Evolutionary conservation across 169 alveolate species (phyloP).

Genomic region (Cryptosporidium baileyi): DNA sequence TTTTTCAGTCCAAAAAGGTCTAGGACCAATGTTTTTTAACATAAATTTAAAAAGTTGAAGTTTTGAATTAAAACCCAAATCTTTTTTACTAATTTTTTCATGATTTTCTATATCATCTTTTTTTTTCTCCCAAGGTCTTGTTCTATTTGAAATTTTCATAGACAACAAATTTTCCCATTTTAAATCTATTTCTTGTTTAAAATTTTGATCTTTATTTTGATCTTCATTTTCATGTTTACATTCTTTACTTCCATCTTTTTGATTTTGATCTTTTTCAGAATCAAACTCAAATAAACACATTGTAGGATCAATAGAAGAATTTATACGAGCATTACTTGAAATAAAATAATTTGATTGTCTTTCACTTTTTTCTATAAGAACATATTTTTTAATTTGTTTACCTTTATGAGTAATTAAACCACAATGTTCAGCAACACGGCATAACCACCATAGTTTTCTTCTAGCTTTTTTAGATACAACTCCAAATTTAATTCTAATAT

Average conservation of each 20-base stretch:
- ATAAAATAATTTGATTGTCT: not conserved
- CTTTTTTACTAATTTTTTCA: not conserved
- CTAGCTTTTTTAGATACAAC: slow-evolving; percentile 42
- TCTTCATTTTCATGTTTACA: not conserved
- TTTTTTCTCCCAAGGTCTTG: slow-evolving; percentile 60
- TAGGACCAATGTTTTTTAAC: slow-evolving; percentile 56
- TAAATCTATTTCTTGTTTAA: not conserved
- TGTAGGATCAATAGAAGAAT: slow-evolving; percentile 15
- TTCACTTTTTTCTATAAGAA: not conserved
- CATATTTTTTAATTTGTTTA: not conserved
- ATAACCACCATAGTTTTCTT: slow-evolving; percentile 50
- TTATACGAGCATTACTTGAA: slow-evolving; percentile 17
- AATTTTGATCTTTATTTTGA: not conserved
- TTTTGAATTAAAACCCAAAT: not conserved
- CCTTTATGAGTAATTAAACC: slow-evolving; percentile 8
- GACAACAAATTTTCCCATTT: slow-evolving; percentile 33
- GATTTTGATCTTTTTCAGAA: not conserved
- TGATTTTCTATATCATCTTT: not conserved
- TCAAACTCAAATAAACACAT: slow-evolving; percentile 1
- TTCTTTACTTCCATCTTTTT: not conserved
- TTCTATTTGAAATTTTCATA: not conserved
- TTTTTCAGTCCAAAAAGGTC: slow-evolving; percentile 36
- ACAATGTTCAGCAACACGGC: slow-evolving; percentile 65
- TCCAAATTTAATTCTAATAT: slow-evolving; percentile 17
- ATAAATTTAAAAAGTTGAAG: slow-evolving; percentile 33